Base-by-base conservation (phyloP, 208 protist genomes). In the Leishmania guyanensis region DNA sequence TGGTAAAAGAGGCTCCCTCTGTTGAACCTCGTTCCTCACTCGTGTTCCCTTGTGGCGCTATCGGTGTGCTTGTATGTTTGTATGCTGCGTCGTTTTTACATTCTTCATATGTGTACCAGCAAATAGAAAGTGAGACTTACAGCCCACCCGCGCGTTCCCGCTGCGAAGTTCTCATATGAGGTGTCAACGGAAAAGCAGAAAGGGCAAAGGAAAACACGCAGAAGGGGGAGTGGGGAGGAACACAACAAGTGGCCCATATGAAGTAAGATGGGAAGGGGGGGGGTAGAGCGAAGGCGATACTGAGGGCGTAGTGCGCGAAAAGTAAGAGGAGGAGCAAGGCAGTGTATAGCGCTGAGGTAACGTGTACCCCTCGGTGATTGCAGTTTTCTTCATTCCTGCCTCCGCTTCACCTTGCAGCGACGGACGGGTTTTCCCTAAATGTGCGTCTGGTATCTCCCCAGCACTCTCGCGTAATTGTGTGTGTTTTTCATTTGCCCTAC, bases 91-190 rank as follows among this genome's bases (percentile, higher is more conserved):
- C 12, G 62, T 29, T 29, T 29, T 68, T 39, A 20, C 3, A 43
- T 36, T 29, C 62, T 77, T 36, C 9, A 29, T 5, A 68, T 14
- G 54, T 69, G 26, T 43, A 78, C 48, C 53, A 39, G 33, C 5
- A 39, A 68, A 51, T n/a, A 70, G n/a, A 64, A n/a, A 79, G 56
- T 50, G 43, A 56, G 48, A 77, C 33, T 39, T 39, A 66, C 26
- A 69, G 53, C 53, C 53, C 53, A 20, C 17, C 5, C 53, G 53
- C 53, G 17, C 53, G 53, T 56, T 56, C 53, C 0, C 54, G 54
- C 54, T 58, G 54, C 54, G 54, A 26, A 58, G 54, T n/a, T 16
- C 54, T 6, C 53, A 5, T 6, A 58, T 58, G 43, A 46, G 43
- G 4, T n/a, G 26, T 3, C 9, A 8, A 33, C 58, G 58, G 16